A percentile compares a stretch with the other conserved stretches of the same genome.
Evolutionary conservation across 2,329 filamentous ascomycete species (phyloP).

Genomic region (Fusarium sublunatum): DNA sequence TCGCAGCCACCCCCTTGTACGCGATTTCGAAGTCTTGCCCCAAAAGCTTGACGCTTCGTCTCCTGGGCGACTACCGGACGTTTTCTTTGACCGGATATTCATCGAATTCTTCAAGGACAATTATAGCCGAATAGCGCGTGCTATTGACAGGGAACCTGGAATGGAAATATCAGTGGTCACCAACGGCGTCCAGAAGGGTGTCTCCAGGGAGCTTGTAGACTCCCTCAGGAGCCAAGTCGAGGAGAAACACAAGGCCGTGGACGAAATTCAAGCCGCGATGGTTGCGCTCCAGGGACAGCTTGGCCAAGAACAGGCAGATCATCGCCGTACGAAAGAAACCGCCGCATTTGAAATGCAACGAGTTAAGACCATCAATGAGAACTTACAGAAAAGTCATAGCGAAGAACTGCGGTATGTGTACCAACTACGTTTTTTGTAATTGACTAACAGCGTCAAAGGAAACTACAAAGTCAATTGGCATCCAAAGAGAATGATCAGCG

Average conservation of each 20-base stretch:
- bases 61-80: conserved; percentile 72
- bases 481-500: conserved; percentile 48
- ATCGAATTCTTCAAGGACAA: conserved; percentile 97
- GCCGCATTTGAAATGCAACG: conserved; percentile 53
- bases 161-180: conserved; percentile 84
- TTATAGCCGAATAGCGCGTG: conserved; percentile 84
- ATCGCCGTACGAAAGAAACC: conserved; percentile 71
- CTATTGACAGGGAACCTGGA: conserved; percentile 90
- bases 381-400: conserved; percentile 76
- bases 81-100: conserved; percentile 87
- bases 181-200: conserved; percentile 85
- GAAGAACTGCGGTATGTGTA: conserved; percentile 67
- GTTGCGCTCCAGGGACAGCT: conserved; percentile 64
- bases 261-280: conserved; percentile 59
- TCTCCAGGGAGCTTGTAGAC: conserved; percentile 94
- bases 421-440: background rate
- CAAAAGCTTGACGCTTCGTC: conserved; percentile 69
- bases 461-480: conserved; percentile 48
- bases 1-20: conserved; percentile 79
- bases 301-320: conserved; percentile 79
- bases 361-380: conserved; percentile 75
- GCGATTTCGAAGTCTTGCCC: conserved; percentile 89
- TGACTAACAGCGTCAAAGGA: conserved; percentile 43
- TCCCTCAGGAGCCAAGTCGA: conserved; percentile 81
- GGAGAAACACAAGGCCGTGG: conserved; percentile 70